Evolutionary conservation across 2,329 filamentous ascomycete genomes (phyloP), one percentile per base, ranked within the genome.

Genomic region (Paraconiothyrium brasiliense): DNA sequence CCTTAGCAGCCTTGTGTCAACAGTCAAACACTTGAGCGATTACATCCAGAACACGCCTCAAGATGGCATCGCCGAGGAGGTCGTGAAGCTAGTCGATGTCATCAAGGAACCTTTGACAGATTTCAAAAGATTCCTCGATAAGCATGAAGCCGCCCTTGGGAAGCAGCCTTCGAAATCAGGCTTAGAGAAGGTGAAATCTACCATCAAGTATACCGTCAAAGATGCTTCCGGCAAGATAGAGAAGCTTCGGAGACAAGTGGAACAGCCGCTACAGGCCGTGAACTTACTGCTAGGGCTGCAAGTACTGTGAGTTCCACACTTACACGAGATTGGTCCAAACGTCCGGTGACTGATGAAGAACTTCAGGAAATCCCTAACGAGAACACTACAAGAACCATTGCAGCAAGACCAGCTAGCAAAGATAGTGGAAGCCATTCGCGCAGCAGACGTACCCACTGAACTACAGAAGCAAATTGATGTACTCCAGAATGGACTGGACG

Each of bases 371-470:
- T 54, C 35, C 2, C 30, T 54, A 10, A 37, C 43, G n/a, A 20
- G n/a, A 2, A 20, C 24, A 27, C n/a, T 46, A 14, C 16, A 51
- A 13, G 14, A 58, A n/a, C 46, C 44, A 11, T 37, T 39, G 20
- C 55, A 30, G 24, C 55, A 16, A 14, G 34, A 30, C 4, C 55
- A 58, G 24, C 24, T 22, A 16, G 32, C 13, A 14, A 46, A 58
- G 34, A 58, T 58, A 24, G 34, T 58, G 13, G 55, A 58, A 39
- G 55, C 55, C 1, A 58, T 58, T 22, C n/a, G 22, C 30, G 35
- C 51, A n/a, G 55, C 55, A n/a, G 55, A 58, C 30, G 50, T 58
- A 24, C 55, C 55, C 4, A 27, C 55, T 34, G 55, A 58, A 32
- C 44, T 58, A 7, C 46, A 32, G 2, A 58, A 58, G 46, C 55